A percentile compares a stretch with the other conserved stretches of the same genome.
These are phyloP conservation scores for Xerocomus subilludens DNA, from an alignment of 1,284 basidiomycete species.

Conservation along the genomic window DNA sequence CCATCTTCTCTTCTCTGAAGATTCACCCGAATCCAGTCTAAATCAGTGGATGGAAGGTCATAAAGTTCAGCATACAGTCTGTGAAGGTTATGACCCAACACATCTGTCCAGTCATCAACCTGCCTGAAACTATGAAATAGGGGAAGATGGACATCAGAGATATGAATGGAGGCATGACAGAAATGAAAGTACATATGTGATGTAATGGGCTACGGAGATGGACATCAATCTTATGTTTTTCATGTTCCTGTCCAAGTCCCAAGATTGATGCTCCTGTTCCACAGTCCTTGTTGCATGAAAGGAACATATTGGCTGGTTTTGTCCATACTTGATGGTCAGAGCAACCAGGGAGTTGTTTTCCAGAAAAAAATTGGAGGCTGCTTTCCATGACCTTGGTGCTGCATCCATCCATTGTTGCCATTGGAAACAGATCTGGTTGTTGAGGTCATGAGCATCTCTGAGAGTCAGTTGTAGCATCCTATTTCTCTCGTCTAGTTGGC, in stretches of 20 bases:
- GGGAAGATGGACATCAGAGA: no score
- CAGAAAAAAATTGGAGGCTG: not conserved
- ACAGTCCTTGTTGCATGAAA: not conserved
- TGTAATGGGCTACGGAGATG: constrained; percentile 17
- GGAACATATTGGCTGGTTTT: constrained; percentile 23
- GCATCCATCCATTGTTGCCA: constrained; percentile 2
- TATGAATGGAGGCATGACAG: no score
- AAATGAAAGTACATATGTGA: not conserved
- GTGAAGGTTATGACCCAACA: not conserved
- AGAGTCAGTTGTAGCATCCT: constrained; percentile 14
- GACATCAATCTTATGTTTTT: not conserved
- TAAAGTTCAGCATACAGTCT: not conserved
- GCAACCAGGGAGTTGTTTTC: constrained; percentile 14
- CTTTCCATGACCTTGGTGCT: constrained; percentile 15
- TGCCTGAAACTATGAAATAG: constrained; percentile 16
- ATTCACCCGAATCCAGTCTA: not conserved
- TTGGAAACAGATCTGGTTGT: not conserved
- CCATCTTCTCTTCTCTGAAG: not conserved
- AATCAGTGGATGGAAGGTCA: not conserved
- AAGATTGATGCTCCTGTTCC: not conserved
- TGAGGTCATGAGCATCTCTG: not conserved
- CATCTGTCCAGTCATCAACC: not conserved
- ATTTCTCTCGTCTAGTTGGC: constrained; percentile 4
- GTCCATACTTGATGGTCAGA: constrained; percentile 19
- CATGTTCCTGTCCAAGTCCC: constrained; percentile 17